These are phyloP conservation scores for Salicornia ramosissima DNA, from an alignment of 148 eudicot species.

Conservation along the genomic window DNA sequence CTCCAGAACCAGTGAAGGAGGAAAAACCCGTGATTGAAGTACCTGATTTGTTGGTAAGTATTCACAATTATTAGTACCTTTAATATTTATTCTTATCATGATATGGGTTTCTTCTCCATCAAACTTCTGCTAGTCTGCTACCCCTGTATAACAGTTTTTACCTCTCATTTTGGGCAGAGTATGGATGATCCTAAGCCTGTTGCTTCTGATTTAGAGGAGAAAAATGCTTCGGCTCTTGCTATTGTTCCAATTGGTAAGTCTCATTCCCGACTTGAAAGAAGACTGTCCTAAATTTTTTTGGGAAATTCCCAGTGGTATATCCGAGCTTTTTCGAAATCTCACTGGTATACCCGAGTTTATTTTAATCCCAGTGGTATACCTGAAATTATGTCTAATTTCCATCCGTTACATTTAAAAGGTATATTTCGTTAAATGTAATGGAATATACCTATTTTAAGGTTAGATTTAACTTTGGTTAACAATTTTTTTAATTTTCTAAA, in stretches of 20 bases:
- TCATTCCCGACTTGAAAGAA: not conserved
- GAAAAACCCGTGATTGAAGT: conserved; percentile 62
- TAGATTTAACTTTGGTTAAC: no score
- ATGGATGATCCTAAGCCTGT: conserved; percentile 64
- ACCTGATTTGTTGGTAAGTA: conserved; percentile 82
- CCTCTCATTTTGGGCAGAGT: conserved; percentile 35
- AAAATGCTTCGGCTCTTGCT: conserved; percentile 79
- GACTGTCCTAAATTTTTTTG: no score
- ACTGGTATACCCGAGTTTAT: no score
- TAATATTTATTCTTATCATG: not conserved
- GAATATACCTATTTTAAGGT: no score
- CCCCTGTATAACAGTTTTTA: conserved; percentile 4
- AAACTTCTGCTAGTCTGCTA: conserved; percentile 5
- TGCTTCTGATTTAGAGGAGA: conserved; percentile 71
- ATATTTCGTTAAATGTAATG: no score
- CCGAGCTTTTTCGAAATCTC: no score
- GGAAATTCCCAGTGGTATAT: no score
- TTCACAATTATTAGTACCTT: conserved; percentile 8
- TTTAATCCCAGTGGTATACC: no score
- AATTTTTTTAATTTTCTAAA: no score
- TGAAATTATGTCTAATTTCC: no score
- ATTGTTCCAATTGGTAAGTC: conserved; percentile 82
- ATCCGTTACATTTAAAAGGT: no score
- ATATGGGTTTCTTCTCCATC: not conserved
- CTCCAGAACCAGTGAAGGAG: conserved; percentile 61